phyloP scores from a whole-genome alignment of 2,329 filamentous ascomycete species.

The Zopfia rhizophila region DNA sequence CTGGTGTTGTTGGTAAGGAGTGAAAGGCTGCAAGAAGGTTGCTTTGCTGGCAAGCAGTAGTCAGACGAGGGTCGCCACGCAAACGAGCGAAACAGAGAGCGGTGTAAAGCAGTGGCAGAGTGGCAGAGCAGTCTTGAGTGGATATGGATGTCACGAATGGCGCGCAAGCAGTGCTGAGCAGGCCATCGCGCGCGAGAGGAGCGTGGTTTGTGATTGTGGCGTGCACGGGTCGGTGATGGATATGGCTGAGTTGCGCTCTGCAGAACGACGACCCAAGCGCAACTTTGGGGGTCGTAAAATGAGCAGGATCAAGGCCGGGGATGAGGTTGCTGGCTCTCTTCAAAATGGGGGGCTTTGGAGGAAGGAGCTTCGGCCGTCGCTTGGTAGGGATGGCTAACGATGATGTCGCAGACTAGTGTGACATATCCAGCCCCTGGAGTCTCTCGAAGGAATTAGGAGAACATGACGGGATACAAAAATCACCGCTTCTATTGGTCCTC shows the following conservation, averaged over 20 bases:
- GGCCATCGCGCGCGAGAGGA: conserved; percentile 25
- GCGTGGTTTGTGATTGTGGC: conserved; percentile 17
- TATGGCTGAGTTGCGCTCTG: background rate
- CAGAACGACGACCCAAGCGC: conserved; percentile 30
- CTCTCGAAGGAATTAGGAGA: too few relatives aligned
- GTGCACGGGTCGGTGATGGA: conserved; percentile 3
- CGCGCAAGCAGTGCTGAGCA: conserved; percentile 10
- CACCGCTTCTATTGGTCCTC: conserved; percentile 32
- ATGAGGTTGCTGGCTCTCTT: conserved; percentile 36
- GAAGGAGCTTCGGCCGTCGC: too few relatives aligned
- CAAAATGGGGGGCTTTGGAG: conserved; percentile 32
- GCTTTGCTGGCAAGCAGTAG: conserved; percentile 46
- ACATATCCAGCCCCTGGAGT: too few relatives aligned
- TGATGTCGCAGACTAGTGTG: too few relatives aligned
- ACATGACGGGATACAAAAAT: conserved; percentile 14
- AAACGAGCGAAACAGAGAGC: conserved; percentile 29
- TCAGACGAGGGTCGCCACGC: conserved; percentile 23
- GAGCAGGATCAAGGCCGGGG: conserved; percentile 31
- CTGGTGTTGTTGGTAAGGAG: conserved; percentile 49
- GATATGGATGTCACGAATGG: conserved; percentile 13
- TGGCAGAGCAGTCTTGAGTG: conserved; percentile 14
- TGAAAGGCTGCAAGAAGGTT: conserved; percentile 43
- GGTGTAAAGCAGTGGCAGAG: conserved; percentile 16
- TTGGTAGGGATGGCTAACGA: too few relatives aligned
- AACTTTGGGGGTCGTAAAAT: conserved; percentile 33